Base-by-base conservation (phyloP, 2,329 filamentous ascomycete species). In the Rosellinia necatrix region DNA sequence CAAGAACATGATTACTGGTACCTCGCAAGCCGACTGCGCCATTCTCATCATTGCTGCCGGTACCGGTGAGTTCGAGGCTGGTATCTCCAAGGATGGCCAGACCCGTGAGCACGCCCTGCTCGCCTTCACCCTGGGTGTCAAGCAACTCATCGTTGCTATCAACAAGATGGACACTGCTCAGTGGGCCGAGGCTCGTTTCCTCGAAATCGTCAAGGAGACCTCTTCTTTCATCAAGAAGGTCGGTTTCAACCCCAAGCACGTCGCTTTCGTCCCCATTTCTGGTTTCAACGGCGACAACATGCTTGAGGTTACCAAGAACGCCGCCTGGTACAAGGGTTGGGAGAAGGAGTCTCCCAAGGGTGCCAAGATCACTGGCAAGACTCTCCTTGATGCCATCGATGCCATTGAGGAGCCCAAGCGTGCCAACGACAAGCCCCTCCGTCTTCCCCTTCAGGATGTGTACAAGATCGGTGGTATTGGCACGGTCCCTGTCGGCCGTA, bases 1-100 rank as follows among this genome's bases (percentile, higher is more conserved):
- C 91, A 99, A 99, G 93, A 99, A 97, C 92, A 99, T 99, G 94
- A 99, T 99, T 81, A 97, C 94, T 89, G 94, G 94, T 92, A 97
- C 94, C 77, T 99, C 94, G 81, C 94, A 97, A 90, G 94, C 94
- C 74, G 94, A 99, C 78, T 97, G 94, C 84, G 94, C 94, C 76
- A 91, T 99, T 80, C 92, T 99, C 86, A 97, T 99, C 84, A 99
- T 99, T 82, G 94, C 93, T 74, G 92, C 94, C 76, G 94, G 94
- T 86, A 96, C 92, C 91, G 94, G 94, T 97, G 94, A 99, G 88
- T 99, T 99, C 89, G 94, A 99, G 89, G 94, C 94, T 89, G 94
- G 94, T 97, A 99, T 99, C 90, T 97, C 94, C 89, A 99, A 99
- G 91, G 94, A 97, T 91, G 94, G 94, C 81, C 94, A 99, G 91